Conservation (phyloP, 345 rosid species). For the Pistacia vera region DNA sequence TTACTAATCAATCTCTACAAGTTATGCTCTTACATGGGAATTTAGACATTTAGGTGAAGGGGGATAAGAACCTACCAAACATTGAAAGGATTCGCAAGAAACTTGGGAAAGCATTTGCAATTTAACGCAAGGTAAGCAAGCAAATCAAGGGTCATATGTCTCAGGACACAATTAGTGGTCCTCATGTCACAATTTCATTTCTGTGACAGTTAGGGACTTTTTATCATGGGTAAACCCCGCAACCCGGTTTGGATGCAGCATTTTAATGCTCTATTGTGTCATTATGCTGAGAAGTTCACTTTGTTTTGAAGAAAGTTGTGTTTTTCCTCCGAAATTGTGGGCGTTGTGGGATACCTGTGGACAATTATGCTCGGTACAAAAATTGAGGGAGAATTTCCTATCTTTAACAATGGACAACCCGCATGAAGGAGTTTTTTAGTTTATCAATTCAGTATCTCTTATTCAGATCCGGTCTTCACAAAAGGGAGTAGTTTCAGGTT, state of each 20-base stretch:
- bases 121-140: conserved; percentile 36
- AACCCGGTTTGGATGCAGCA: conserved; percentile 85
- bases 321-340: conserved; percentile 75
- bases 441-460: conserved; percentile 64
- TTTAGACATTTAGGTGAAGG: conserved; percentile 55
- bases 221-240: conserved; percentile 59
- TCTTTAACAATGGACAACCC: conserved; percentile 61
- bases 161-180: conserved; percentile 71
- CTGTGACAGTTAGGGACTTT: conserved; percentile 74
- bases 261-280: conserved; percentile 61
- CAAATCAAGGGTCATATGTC: conserved; percentile 51
- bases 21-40: conserved; percentile 36
- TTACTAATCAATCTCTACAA: conserved; percentile 48
- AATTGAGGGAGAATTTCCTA: conserved; percentile 66
- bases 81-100: conserved; percentile 16
- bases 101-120: conserved; percentile 54
- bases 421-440: conserved; percentile 41
- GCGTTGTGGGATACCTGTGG: conserved; percentile 68
- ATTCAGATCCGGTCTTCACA: conserved; percentile 48
- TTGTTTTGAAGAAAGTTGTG: conserved; percentile 65
- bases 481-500: conserved; percentile 58
- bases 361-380: conserved; percentile 47
- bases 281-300: conserved; percentile 31
- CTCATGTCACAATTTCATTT: conserved; percentile 69
- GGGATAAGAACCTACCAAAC: conserved; percentile 77